Evolutionary conservation across 1,284 basidiomycete genomes (phyloP).

Genomic region (Pseudozyma thailandica): DNA sequence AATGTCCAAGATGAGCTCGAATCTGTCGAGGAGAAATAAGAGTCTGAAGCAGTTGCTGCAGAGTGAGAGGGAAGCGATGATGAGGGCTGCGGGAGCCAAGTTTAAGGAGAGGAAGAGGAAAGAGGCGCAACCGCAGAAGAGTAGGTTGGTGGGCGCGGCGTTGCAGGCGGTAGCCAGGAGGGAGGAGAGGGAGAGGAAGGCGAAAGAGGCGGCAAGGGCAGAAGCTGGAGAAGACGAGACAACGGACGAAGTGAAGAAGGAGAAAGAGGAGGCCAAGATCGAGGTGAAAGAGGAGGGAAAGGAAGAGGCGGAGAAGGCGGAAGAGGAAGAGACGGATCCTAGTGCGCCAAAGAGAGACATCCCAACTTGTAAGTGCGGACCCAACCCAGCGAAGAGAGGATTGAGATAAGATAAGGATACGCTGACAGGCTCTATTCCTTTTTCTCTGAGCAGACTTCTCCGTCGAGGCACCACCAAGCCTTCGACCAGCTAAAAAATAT

Average conservation of each 20-base stretch:
- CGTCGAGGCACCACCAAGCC: conserved; percentile 84
- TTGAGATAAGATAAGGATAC: background rate
- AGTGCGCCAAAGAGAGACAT: conserved; percentile 28
- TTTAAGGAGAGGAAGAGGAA: conserved; percentile 44
- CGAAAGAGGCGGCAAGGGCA: conserved; percentile 13
- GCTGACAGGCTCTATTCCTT: background rate
- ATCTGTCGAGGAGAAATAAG: conserved; percentile 55
- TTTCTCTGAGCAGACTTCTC: conserved; percentile 67
- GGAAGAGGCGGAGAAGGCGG: background rate
- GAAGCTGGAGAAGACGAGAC: conserved; percentile 1
- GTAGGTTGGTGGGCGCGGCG: conserved; percentile 39
- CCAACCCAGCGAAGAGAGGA: background rate
- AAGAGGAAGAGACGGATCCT: conserved; percentile 1
- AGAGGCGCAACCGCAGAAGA: conserved; percentile 17
- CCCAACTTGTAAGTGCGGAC: conserved; percentile 25
- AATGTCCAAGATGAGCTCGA: conserved; percentile 45
- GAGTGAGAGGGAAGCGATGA: conserved; percentile 54
- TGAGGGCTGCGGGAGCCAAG: conserved; percentile 38
- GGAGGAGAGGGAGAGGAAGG: conserved; percentile 34
- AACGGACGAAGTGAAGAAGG: background rate
- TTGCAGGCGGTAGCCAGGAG: conserved; percentile 35
- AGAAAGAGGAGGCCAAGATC: conserved; percentile 1
- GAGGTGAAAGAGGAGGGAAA: conserved; percentile 3
- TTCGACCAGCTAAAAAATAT: conserved; percentile 80
- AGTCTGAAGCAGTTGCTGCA: conserved; percentile 61